These are phyloP conservation scores for Penstemon barbatus DNA, from an alignment of 257 asterid species.

Conservation along the genomic window DNA sequence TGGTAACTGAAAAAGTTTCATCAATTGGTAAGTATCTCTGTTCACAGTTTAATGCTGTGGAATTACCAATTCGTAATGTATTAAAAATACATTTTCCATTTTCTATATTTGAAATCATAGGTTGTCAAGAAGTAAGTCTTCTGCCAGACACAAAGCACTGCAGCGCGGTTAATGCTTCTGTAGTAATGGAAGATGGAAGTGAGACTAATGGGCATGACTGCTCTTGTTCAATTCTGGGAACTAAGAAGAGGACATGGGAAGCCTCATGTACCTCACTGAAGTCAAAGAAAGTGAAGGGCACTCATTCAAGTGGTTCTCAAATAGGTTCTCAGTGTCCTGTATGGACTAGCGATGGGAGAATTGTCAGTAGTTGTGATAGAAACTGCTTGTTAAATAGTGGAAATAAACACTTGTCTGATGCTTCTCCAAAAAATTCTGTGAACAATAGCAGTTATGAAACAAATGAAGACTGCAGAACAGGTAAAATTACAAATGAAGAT, in stretches of 20 bases:
- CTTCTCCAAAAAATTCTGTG: conserved; percentile 27
- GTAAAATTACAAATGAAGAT: conserved; percentile 33
- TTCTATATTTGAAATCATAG: conserved; percentile 23
- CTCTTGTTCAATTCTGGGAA: conserved; percentile 49
- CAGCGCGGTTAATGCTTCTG: conserved; percentile 33
- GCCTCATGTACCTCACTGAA: conserved; percentile 74
- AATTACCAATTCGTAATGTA: background rate
- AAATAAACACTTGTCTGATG: conserved; percentile 31
- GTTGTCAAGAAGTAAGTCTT: conserved; percentile 35
- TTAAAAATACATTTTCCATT: background rate
- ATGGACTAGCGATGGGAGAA: conserved; percentile 39
- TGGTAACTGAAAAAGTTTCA: conserved; percentile 28
- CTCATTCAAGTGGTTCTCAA: conserved; percentile 46
- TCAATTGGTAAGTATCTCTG: conserved; percentile 37
- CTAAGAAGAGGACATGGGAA: conserved; percentile 79
- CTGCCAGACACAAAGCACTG: conserved; percentile 23
- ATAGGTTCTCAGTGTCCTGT: conserved; percentile 41
- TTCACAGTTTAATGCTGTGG: conserved; percentile 13
- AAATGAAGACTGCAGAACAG: conserved; percentile 37
- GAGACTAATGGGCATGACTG: conserved; percentile 35
- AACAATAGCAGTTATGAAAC: conserved; percentile 35
- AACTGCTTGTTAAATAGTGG: conserved; percentile 30
- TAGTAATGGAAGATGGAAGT: conserved; percentile 32
- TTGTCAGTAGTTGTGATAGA: conserved; percentile 29
- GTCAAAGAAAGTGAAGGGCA: conserved; percentile 85